Evolutionary conservation across 257 asterid species (phyloP).

Genomic region (Leonotis leonurus): DNA sequence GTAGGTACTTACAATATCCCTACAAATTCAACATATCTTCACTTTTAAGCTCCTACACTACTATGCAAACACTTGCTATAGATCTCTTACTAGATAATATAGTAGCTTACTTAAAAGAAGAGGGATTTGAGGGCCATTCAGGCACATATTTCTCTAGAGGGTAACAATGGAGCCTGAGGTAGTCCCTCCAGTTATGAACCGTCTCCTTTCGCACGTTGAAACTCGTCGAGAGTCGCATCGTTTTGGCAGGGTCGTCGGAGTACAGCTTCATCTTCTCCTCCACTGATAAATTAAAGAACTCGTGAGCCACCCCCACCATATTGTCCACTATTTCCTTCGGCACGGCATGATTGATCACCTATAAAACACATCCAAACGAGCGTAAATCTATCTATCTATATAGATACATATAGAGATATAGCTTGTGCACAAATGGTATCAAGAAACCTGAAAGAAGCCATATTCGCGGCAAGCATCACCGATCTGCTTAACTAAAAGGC

Average conservation of each 20-base stretch:
- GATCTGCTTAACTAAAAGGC: constrained; percentile 22
- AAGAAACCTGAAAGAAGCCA: constrained; percentile 51
- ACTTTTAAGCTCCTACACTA: not conserved
- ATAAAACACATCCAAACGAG: not conserved
- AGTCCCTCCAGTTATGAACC: constrained; percentile 57
- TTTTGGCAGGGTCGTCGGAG: constrained; percentile 54
- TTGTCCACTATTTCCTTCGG: constrained; percentile 22
- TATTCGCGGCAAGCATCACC: constrained; percentile 41
- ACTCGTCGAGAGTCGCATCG: constrained; percentile 46
- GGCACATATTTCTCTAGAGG: constrained; percentile 52
- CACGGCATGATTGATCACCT: constrained; percentile 58
- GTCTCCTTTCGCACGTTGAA: constrained; percentile 55
- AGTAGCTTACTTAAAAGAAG: constrained; percentile 36
- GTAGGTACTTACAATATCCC: constrained; percentile 43
- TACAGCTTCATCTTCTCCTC: constrained; percentile 58
- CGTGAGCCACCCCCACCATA: constrained; percentile 34
- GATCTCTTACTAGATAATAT: too few species aligned
- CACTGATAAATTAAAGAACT: constrained; percentile 39
- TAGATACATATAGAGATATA: not conserved
- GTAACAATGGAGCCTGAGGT: constrained; percentile 51
- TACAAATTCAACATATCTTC: not conserved
- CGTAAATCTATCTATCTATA: too few species aligned
- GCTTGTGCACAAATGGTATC: not conserved
- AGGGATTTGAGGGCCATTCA: constrained; percentile 54
- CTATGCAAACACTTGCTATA: not conserved